A percentile compares a stretch with the other conserved stretches of the same genome.
Evolutionary conservation across 2,329 filamentous ascomycete genomes (phyloP).

Genomic region (Alternaria hordeiaustralica): DNA sequence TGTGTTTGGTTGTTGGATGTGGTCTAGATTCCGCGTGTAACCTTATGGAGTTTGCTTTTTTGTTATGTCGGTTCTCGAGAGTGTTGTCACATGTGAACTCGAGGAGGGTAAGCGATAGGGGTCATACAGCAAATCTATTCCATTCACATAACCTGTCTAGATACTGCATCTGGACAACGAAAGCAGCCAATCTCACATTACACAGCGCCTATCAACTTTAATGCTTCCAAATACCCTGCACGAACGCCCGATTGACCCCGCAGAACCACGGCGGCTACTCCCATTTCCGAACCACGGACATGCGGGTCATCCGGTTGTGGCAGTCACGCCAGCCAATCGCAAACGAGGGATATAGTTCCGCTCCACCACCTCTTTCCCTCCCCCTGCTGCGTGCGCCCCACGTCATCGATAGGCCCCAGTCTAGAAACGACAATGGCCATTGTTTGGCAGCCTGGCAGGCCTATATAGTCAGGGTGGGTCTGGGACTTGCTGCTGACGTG

Average conservation of each 20-base stretch:
- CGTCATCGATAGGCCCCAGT: constrained; percentile 11
- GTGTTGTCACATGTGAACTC: background rate
- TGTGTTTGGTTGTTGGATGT: background rate
- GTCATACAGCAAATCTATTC: background rate
- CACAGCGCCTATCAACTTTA: background rate
- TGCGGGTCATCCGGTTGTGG: background rate
- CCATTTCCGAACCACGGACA: background rate
- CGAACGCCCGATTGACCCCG: background rate
- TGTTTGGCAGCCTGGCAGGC: background rate
- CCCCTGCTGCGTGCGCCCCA: background rate
- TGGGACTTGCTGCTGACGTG: background rate
- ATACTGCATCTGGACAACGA: background rate
- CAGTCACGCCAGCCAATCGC: constrained; percentile 2
- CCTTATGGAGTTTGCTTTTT: background rate
- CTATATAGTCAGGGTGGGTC: constrained; percentile 1
- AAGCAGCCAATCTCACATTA: background rate
- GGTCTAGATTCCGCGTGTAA: background rate
- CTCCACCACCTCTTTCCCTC: background rate
- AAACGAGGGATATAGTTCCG: background rate
- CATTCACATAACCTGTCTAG: background rate
- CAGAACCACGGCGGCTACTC: background rate
- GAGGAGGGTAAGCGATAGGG: background rate
- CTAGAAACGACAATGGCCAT: background rate
- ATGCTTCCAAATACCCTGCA: constrained; percentile 1
- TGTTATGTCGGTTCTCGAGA: background rate